Evolutionary conservation across 1,284 basidiomycete genomes (phyloP).

Genomic region (Veloboletus limbatus): DNA sequence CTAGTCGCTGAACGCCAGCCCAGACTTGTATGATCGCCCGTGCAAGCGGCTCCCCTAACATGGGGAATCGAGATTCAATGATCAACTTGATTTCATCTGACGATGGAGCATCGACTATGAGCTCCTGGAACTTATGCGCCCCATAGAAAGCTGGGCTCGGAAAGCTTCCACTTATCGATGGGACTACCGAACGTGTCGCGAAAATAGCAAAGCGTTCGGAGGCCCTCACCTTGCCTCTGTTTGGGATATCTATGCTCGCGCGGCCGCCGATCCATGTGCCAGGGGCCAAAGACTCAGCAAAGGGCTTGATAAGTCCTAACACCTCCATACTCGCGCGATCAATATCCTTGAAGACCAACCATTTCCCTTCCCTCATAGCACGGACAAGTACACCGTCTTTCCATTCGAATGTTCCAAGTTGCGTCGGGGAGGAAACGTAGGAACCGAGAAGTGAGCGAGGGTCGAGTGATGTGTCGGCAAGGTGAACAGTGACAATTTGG

Average conservation of each 20-base stretch:
- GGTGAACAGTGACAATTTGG: slow-evolving; percentile 80
- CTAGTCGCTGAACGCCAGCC: slow-evolving; percentile 51
- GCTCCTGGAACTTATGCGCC: slow-evolving; percentile 76
- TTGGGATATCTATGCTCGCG: slow-evolving; percentile 68
- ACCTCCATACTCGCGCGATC: slow-evolving; percentile 88
- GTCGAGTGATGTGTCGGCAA: slow-evolving; percentile 94
- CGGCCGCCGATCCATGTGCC: slow-evolving; percentile 77
- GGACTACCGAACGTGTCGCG: slow-evolving; percentile 68
- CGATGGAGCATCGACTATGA: slow-evolving; percentile 61
- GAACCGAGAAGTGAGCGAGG: slow-evolving; percentile 93
- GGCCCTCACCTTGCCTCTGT: slow-evolving; percentile 67
- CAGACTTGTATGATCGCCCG: slow-evolving; percentile 62
- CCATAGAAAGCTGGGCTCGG: slow-evolving; percentile 72
- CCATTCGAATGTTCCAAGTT: slow-evolving; percentile 93
- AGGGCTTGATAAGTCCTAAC: slow-evolving; percentile 77
- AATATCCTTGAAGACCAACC: slow-evolving; percentile 94
- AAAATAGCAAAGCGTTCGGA: slow-evolving; percentile 77
- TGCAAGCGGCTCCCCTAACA: slow-evolving; percentile 49
- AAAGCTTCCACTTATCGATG: slow-evolving; percentile 44
- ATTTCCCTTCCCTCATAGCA: slow-evolving; percentile 87
- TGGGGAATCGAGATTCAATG: slow-evolving; percentile 62
- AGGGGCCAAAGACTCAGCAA: slow-evolving; percentile 76
- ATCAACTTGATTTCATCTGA: slow-evolving; percentile 69
- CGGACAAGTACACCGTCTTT: slow-evolving; percentile 92
- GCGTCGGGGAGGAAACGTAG: slow-evolving; percentile 84